These are phyloP conservation scores for Pharus latifolius DNA, from an alignment of 176 grass and related monocot genomes.

Conservation along the genomic window DNA sequence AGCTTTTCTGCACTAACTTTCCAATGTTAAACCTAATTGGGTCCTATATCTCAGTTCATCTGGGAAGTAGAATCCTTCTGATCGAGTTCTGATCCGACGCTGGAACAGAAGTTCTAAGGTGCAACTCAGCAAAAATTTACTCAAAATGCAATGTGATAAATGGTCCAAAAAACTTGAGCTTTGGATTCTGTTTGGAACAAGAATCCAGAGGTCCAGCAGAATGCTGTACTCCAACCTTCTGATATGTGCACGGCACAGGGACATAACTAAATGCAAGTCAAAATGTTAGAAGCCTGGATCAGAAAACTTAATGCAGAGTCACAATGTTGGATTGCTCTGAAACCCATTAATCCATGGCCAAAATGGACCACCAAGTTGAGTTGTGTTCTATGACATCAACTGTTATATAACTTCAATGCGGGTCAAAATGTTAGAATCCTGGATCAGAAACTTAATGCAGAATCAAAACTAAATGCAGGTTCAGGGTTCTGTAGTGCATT, in stretches of 20 bases:
- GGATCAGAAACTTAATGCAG: not conserved
- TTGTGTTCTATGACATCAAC: not conserved
- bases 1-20: not conserved
- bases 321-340: not conserved
- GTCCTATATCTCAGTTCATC: not conserved
- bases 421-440: constrained; percentile 2
- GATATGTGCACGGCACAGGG: not conserved
- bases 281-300: not conserved
- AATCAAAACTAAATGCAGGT: too few species aligned
- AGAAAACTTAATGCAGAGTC: not conserved
- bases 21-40: not conserved
- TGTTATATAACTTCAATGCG: too few species aligned
- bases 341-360: not conserved
- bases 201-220: not conserved
- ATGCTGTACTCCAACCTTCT: not conserved
- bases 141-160: too few species aligned
- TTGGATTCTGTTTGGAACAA: constrained; percentile 6
- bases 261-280: constrained; percentile 11
- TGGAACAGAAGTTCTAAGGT: too few species aligned
- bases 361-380: constrained; percentile 7
- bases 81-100: not conserved
- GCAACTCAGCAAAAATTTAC: too few species aligned
- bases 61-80: not conserved
- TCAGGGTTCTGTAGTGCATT: too few species aligned
- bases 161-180: not conserved